Percentiles rank a stretch among this genome's conserved stretches.
These are phyloP conservation scores for Nepenthes mirabilis DNA, from an alignment of 148 eudicot species.

Conservation along the genomic window DNA sequence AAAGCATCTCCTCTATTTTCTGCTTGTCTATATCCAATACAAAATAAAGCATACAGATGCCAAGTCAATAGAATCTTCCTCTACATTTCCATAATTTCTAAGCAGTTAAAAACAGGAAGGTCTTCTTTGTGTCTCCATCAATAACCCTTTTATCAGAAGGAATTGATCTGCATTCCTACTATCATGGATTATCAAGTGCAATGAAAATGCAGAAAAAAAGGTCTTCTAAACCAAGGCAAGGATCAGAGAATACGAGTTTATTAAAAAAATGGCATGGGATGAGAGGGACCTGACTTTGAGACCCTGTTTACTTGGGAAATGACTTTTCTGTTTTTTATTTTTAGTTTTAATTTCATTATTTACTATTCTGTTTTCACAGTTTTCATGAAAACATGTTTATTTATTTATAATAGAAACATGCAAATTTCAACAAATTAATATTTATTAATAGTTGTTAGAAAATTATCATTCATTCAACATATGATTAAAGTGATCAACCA, in stretches of 20 bases:
- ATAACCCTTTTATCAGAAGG: conserved; percentile 11
- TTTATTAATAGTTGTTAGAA: no score
- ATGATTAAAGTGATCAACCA: no score
- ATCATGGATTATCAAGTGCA: conserved; percentile 6
- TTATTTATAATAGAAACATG: no score
- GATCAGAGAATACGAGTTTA: not conserved
- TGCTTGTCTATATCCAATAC: conserved; percentile 43
- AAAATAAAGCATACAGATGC: conserved; percentile 34
- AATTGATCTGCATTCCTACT: conserved; percentile 4
- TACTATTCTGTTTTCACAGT: no score
- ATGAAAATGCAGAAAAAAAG: conserved; percentile 7
- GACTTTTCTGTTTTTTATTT: no score
- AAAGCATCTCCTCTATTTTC: conserved; percentile 46
- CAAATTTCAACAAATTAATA: no score
- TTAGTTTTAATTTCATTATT: no score
- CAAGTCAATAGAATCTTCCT: conserved; percentile 59
- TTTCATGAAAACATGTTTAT: no score
- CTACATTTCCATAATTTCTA: conserved; percentile 15
- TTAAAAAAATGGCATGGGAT: not conserved
- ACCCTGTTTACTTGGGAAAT: no score
- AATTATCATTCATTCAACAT: no score
- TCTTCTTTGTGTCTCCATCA: conserved; percentile 15
- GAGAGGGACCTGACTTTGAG: conserved; percentile 8
- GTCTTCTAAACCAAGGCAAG: conserved; percentile 1
- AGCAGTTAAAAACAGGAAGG: conserved; percentile 10